These are phyloP conservation scores for Stephanodiscus triporus DNA, from an alignment of 108 stramenopile species.

Conservation along the genomic window DNA sequence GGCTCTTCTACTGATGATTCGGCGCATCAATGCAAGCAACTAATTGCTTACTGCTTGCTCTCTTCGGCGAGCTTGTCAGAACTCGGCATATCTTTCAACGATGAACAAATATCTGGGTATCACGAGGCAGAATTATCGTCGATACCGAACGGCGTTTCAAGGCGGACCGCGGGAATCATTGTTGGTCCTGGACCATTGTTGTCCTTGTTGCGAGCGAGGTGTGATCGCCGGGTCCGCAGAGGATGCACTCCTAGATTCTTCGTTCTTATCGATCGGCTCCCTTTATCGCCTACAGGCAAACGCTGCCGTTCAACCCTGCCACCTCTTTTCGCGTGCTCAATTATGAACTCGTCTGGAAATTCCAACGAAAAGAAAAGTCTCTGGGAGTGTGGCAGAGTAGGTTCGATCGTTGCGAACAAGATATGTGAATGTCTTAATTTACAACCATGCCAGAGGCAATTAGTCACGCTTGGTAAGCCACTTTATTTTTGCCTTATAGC, in stretches of 20 bases:
- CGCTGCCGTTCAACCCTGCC: slow-evolving; percentile 58
- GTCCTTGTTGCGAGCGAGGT: slow-evolving; percentile 55
- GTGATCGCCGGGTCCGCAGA: slow-evolving; percentile 49
- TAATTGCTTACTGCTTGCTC: slow-evolving; percentile 73
- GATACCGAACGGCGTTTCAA: too few relatives aligned
- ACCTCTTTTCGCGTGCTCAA: slow-evolving; percentile 34
- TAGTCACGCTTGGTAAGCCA: slow-evolving; percentile 52
- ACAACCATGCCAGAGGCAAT: slow-evolving; percentile 57
- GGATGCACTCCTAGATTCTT: slow-evolving; percentile 72
- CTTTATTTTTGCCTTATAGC: not conserved
- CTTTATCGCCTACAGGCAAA: slow-evolving; percentile 84
- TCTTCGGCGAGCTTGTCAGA: slow-evolving; percentile 49
- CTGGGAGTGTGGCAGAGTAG: slow-evolving; percentile 54
- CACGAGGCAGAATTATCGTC: too few relatives aligned
- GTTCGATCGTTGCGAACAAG: slow-evolving; percentile 56
- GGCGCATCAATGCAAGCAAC: slow-evolving; percentile 32
- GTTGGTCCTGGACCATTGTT: slow-evolving; percentile 59
- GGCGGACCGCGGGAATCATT: slow-evolving; percentile 31
- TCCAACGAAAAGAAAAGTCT: slow-evolving; percentile 27
- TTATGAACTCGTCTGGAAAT: slow-evolving; percentile 6
- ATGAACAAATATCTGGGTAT: slow-evolving; percentile 18
- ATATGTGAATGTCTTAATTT: slow-evolving; percentile 77
- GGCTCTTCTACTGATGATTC: slow-evolving; percentile 24
- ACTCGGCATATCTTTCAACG: slow-evolving; percentile 36
- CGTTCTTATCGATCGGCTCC: slow-evolving; percentile 65